phyloP scores from a whole-genome alignment of 345 rosid species.

The Hibiscus trionum region DNA sequence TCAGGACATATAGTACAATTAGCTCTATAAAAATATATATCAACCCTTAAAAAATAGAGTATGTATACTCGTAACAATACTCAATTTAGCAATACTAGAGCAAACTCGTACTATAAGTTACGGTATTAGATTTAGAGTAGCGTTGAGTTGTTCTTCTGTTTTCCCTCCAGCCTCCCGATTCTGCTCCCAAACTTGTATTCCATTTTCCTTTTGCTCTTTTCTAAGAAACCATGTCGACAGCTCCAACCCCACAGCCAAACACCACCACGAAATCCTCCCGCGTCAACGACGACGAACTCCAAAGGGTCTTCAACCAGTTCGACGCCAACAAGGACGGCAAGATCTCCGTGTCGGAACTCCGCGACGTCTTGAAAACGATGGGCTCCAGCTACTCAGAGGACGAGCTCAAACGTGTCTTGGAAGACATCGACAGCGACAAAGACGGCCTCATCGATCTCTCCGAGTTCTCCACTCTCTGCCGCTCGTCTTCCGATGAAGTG shows the following conservation, averaged over 20 bases:
- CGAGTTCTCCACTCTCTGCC: conserved; percentile 62
- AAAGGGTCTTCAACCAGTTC: conserved; percentile 63
- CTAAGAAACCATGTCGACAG: background rate
- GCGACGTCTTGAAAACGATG: conserved; percentile 51
- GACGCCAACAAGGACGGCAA: conserved; percentile 81
- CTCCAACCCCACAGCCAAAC: background rate
- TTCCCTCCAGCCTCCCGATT: background rate
- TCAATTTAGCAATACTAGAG: too few species aligned
- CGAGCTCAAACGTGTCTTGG: conserved; percentile 53
- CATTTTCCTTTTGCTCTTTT: background rate
- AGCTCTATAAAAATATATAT: too few species aligned
- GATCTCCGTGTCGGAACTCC: conserved; percentile 71
- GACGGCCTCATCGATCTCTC: conserved; percentile 60
- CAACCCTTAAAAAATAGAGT: too few species aligned
- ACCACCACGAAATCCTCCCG: conserved; percentile 2
- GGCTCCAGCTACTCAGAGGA: conserved; percentile 40
- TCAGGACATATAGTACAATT: too few species aligned
- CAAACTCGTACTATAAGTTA: too few species aligned
- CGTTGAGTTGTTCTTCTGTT: background rate
- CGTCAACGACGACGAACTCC: conserved; percentile 37
- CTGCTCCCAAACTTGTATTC: background rate
- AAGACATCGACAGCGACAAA: conserved; percentile 65
- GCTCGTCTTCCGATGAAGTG: conserved; percentile 31
- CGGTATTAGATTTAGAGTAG: background rate
- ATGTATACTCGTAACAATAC: too few species aligned